Base-by-base conservation (phyloP, 139 green algal species). In the Tetradesmus lagerheimii region DNA sequence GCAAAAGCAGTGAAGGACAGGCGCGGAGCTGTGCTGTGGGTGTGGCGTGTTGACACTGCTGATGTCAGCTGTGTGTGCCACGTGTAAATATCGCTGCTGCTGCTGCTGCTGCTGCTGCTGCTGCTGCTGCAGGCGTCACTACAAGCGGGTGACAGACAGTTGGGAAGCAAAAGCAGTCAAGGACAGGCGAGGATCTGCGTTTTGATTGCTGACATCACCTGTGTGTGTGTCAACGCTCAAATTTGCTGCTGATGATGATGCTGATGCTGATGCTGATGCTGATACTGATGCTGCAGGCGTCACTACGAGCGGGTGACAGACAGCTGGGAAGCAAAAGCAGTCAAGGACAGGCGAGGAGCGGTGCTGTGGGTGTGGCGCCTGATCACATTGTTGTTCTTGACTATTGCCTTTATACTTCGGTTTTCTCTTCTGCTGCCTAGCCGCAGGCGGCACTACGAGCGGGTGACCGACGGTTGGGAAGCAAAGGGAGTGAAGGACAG, bases 141-240 rank as follows among this genome's bases (percentile, higher is more conserved):
- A 96, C 86, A 47, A 92, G 75, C 31, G 76, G 35, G 88, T 95
- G 39, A 89, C 92, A 0, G 47, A 62, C 9, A 86, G 83, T 38
- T n/a, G 88, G 16, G 92, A 93, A 57, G 94, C 95, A 0, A 74
- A 35, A 9, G 37, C 35, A 29, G 92, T 97, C 35, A 66, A 35
- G 3, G 93, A 39, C 25, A 88, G 89, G 31, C 88, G 82, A 4
- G 91, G 96, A 15, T 92, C 93, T 20, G 91, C 94, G 39, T 71
- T 98, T n/a, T 98, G 96, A 96, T 3, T 71, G 79, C 15, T n/a
- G n/a, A n/a, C n/a, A n/a, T n/a, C n/a, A 16, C 20, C 6, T 84
- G 35, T 25, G 38, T 64, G 38, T 35, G 4, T 62, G 41, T 35
- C 76, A 15, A 34, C 6, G 5, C 71, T 79, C 31, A 18, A n/a